Percentiles rank a stretch among this genome's conserved stretches.
phyloP scores from a whole-genome alignment of 176 grass and related monocot species.

The Bolboschoenus planiculmis region DNA sequence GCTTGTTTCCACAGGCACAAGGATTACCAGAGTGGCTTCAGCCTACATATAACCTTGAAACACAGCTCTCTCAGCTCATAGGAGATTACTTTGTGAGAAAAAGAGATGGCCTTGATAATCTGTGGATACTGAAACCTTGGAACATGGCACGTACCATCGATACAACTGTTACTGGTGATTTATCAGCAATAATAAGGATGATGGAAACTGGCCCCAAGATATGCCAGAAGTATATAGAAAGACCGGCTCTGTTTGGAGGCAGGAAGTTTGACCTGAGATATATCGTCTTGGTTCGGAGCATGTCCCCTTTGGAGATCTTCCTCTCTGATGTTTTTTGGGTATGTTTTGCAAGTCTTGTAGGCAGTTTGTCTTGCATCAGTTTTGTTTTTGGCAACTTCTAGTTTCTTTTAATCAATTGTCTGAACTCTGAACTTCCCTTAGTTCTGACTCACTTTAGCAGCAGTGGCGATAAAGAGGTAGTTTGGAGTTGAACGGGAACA shows the following conservation, averaged over 20 bases:
- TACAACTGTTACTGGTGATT: constrained; percentile 71
- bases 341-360: constrained; percentile 21
- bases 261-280: constrained; percentile 95
- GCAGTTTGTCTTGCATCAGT: neutral
- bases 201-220: constrained; percentile 99
- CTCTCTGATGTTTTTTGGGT: constrained; percentile 91
- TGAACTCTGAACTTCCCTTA: too few species aligned
- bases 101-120: constrained; percentile 58
- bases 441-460: too few species aligned
- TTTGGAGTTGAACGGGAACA: too few species aligned
- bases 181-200: constrained; percentile 84
- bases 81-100: constrained; percentile 67
- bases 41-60: constrained; percentile 92
- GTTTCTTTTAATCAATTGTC: too few species aligned
- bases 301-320: constrained; percentile 81
- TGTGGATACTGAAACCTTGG: constrained; percentile 98
- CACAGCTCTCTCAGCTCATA: constrained; percentile 83
- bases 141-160: constrained; percentile 98
- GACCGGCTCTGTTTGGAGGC: constrained; percentile 67
- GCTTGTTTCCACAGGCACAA: constrained; percentile 55
- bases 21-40: constrained; percentile 94
- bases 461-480: neutral
- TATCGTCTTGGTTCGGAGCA: constrained; percentile 80
- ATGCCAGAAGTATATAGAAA: constrained; percentile 96
- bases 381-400: neutral